Base-by-base conservation (phyloP, 192 early-diverging fungal species). In the Umbelopsis sp. region DNA sequence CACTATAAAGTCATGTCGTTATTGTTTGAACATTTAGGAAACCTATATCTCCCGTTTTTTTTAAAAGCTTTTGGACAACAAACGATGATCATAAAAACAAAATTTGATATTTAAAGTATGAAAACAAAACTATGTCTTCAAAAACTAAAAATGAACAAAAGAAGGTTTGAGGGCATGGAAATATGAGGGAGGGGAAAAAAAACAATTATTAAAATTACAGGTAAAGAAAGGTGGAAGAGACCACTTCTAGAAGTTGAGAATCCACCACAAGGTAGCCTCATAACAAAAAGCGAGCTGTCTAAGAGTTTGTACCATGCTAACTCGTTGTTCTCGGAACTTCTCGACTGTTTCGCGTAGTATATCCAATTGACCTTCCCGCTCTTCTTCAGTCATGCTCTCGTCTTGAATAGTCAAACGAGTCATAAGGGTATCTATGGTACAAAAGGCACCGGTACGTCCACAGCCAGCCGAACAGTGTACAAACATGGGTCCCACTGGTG, bases 231-330 rank as follows among this genome's bases (percentile, higher is more conserved):
- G 30, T 10, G 4, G 55, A 5, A 67, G 49, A 16, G 46, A 50
- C 30, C 30, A 25, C 35, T 67, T 35, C 44, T 67, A 68, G 21
- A 64, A 75, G 18, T 71, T 64, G 11, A 77, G 35, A 46, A 80
- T 16, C 48, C 74, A 77, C 89, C 89, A 91, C 45, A 77, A 75
- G 64, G 92, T 81, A 3, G 91, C 88, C 71, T 95, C 92, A 75
- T 95, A 93, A 74, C 91, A 92, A 74, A 93, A 94, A 22, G 85
- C 89, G 79, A 90, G 95, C 83, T 96, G 94, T 64, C 81, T 73
- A 37, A 90, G 70, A 1, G 91, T 91, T 80, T 96, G 94, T 20
- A 96, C 94, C 88, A 93, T 90, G 23, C 83, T 81, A 16, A 95
- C 75, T 16, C 94, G 88, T 71, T 94, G 92, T 71, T 90, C 86